Base-by-base conservation (phyloP, 108 stramenopile species). In the Nitzschia putrida region DNA sequence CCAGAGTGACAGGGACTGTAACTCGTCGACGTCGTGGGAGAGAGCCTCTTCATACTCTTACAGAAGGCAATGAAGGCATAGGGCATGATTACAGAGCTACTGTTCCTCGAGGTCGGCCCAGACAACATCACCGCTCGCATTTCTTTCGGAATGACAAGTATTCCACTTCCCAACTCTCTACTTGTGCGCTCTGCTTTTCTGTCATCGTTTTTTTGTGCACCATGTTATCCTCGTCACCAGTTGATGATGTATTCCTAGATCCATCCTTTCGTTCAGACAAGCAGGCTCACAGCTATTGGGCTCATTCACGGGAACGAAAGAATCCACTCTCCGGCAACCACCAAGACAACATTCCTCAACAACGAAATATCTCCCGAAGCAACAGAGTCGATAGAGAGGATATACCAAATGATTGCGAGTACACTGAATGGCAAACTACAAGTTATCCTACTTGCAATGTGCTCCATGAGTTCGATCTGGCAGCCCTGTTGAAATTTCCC, bases 391-490 rank as follows among this genome's bases (percentile, higher is more conserved):
- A 49, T 5, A 49, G 18, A 16, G 18, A 49, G 3, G 14, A 49
- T 2, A 49, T 49, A 18, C 47, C 47, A 60, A n/a, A 60, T 60
- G 58, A 39, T 60, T 60, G 58, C 20, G 38, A 60, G n/a, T 60
- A 60, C 37, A 55, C 57, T 52, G 11, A 29, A 26, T 93, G 92
- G 92, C 88, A 90, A 79, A 71, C 57, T 10, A 68, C 64, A 21
- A 64, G 77, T 53, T 86, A 75, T 68, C 86, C 88, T 1, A 86
- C 73, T 73, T 90, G 92, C 59, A 90, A 89, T 66, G 72, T 75
- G 20, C 64, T 93, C 21, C 92, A 93, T 67, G 87, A 90, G 68
- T 75, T 90, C 55, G 88, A 88, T 81, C 65, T 82, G 11, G 9
- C 58, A 43, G 49, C 54, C 43, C 74, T 68, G 24, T 74, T 83